Evolutionary conservation across 1,139 yeast species (phyloP), one percentile per base, ranked within the genome.

Genomic region (Lodderomyces margitis): DNA sequence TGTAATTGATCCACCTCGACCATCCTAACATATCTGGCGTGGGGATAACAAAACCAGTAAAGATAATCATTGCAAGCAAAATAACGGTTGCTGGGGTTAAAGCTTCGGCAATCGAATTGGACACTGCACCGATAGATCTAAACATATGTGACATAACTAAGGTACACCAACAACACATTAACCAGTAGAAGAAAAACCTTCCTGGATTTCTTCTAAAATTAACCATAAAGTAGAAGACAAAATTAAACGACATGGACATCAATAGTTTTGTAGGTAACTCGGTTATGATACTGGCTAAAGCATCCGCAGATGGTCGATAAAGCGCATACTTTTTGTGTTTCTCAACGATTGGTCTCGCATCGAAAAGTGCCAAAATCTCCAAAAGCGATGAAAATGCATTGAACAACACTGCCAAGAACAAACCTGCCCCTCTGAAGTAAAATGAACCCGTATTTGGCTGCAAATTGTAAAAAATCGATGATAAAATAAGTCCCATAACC

Each of bases 251-350:
- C 34, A 75, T 48, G 39, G 78, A 63, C 48, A 75, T 71, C 25
- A 65, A 46, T 9, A 76, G 45, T 55, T 81, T 80, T 21, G 72
- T 62, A 3, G 87, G 87, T 39, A 80, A 57, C 53, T 80, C 83
- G 23, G 83, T 73, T 40, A 80, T 57, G 50, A 80, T 66, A 43
- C 74, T 72, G 44, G 81, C 82, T 38, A 80, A 55, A 4, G 85
- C 80, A 57, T 81, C 86, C 14, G 83, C 83, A 20, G 85, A 75
- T 19, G 82, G 79, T 47, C 79, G 81, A 52, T 81, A 82, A 59
- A 81, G 70, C 3, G 85, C 81, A 54, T 75, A 81, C 17, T 75
- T 69, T 51, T 76, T 78, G 52, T 81, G 87, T 56, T 81, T 81
- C 47, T 77, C 77, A 38, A 80, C 68, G 51, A 81, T 75, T 15